Evolutionary conservation across 768 basidiomycete species (phyloP), one percentile per base, ranked within the genome.

Genomic region (Asterophora lycoperdoides): DNA sequence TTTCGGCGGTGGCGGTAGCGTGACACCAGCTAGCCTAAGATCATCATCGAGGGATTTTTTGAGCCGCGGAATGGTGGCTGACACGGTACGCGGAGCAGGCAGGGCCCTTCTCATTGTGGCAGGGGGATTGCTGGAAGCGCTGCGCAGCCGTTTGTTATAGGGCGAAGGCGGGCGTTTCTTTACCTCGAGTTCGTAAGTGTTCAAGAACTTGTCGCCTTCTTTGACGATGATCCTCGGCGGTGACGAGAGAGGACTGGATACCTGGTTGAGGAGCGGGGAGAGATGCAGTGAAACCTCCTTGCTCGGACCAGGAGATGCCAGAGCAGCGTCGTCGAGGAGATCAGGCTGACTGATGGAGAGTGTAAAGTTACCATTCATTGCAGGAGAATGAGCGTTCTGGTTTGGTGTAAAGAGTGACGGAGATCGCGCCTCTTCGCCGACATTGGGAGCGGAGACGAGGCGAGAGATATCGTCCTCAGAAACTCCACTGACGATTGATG

Each of bases 241-340:
- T 36, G 56, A 54, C 26, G 52, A 52, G 10, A 52, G 44, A n/a
- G 54, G 56, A 33, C 54, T 53, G 33, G 53, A 49, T 14, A 30
- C 8, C n/a, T 55, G 51, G 28, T 34, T 52, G 14, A 41, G 32
- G 11, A 52, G 28, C 9, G 54, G 47, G 6, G 51, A 56, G 23
- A 52, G 48, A 39, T 35, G 44, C 17, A 26, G 20, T 5, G 41
- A 20, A 29, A 49, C 47, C 5, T 8, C 15, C n/a, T 41, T 33
- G 32, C 15, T 41, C 15, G 42, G 15, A 28, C 13, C 44, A 39
- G 47, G 44, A 23, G 17, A 23, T 44, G 30, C 17, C 6, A 41
- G 34, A 39, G 33, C 30, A 8, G n/a, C 5, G n/a, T 30, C 18
- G 41, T 41, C 44, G 33, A 45, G 29, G 35, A 15, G 39, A 23